Evolutionary conservation across 805 yeast species (phyloP).

Genomic region (Blastobotrys chiropterorum): DNA sequence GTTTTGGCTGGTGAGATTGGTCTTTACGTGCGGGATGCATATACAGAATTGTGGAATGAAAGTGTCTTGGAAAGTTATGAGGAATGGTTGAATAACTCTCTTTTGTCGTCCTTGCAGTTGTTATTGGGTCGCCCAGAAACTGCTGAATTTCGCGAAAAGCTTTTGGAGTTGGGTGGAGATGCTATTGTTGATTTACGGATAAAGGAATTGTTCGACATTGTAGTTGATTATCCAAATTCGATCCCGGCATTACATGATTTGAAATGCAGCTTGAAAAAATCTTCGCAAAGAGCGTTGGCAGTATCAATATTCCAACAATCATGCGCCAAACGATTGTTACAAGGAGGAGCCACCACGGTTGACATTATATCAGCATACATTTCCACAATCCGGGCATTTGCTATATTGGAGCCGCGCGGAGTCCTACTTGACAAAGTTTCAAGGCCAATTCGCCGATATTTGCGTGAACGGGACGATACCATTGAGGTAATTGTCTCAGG

Average conservation of each 20-base stretch:
- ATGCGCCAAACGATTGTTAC: constrained; percentile 48
- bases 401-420: constrained; percentile 80
- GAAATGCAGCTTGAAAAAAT: constrained; percentile 42
- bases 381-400: constrained; percentile 62
- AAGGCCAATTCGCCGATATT: constrained; percentile 64
- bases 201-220: constrained; percentile 53
- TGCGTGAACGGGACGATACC: constrained; percentile 70
- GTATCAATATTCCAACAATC: constrained; percentile 44
- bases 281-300: constrained; percentile 44
- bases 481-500: constrained; percentile 66
- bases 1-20: constrained; percentile 15
- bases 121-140: constrained; percentile 9
- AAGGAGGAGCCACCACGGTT: constrained; percentile 75
- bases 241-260: constrained; percentile 52
- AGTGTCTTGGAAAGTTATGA: constrained; percentile 8
- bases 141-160: constrained; percentile 10
- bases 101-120: constrained; percentile 8
- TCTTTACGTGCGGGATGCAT: constrained; percentile 10
- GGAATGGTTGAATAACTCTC: constrained; percentile 12
- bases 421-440: constrained; percentile 73
- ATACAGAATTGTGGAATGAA: constrained; percentile 12
- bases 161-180: constrained; percentile 11
- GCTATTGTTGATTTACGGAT: constrained; percentile 40
- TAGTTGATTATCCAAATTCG: constrained; percentile 48
- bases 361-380: constrained; percentile 66